Percentiles rank a stretch among this genome's conserved stretches.
Conservation (phyloP, 1,284 basidiomycete genomes). For the Leccinum pachyderme region DNA sequence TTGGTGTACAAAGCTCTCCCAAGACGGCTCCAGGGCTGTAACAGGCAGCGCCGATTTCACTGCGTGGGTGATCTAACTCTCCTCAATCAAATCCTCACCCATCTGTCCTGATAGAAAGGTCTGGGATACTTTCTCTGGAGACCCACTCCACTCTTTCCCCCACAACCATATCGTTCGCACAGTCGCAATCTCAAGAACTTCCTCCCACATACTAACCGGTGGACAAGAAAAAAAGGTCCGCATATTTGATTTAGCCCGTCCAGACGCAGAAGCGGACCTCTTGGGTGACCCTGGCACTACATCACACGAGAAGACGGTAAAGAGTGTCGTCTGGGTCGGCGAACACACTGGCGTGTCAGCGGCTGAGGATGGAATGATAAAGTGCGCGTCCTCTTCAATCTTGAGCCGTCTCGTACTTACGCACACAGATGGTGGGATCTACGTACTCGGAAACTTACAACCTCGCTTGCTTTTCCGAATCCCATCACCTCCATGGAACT, state of each 20-base stretch:
- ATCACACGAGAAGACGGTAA: slow-evolving; percentile 87
- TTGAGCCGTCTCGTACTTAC: slow-evolving; percentile 10
- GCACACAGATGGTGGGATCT: slow-evolving; percentile 91
- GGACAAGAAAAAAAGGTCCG: slow-evolving; percentile 98
- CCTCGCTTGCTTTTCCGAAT: slow-evolving; percentile 70
- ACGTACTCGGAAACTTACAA: slow-evolving; percentile 70
- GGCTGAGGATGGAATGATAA: slow-evolving; percentile 88
- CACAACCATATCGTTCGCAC: slow-evolving; percentile 98
- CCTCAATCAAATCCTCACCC: neutral
- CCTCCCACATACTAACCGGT: slow-evolving; percentile 79
- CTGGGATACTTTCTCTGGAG: slow-evolving; percentile 95
- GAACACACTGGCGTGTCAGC: slow-evolving; percentile 86
- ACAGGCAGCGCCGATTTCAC: slow-evolving; percentile 98
- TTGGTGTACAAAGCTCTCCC: slow-evolving; percentile 94
- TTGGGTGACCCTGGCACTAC: slow-evolving; percentile 57
- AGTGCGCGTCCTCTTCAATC: slow-evolving; percentile 49
- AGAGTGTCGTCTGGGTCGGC: slow-evolving; percentile 91
- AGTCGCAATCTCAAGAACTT: slow-evolving; percentile 77
- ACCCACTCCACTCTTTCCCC: slow-evolving; percentile 86
- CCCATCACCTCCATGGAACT: slow-evolving; percentile 94
- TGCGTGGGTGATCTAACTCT: slow-evolving; percentile 59
- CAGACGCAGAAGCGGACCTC: slow-evolving; percentile 84
- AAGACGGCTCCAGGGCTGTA: slow-evolving; percentile 82
- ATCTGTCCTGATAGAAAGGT: slow-evolving; percentile 66
- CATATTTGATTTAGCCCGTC: slow-evolving; percentile 85